Conservation (phyloP, 345 rosid genomes). For the Aegle marmelos region DNA sequence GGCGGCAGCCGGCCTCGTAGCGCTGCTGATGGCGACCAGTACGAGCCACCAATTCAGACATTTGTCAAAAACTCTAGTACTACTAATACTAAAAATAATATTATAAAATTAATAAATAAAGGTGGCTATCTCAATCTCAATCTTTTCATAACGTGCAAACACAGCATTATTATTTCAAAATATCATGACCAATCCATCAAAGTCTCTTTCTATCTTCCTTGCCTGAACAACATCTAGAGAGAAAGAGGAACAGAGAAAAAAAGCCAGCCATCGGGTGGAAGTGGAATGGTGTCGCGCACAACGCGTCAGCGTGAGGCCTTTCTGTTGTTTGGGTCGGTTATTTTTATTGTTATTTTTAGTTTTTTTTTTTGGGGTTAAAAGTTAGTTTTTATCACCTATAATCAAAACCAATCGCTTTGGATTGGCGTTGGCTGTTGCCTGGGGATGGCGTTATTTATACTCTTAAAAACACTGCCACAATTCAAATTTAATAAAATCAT, state of each 20-base stretch:
- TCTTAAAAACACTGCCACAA: too few species aligned
- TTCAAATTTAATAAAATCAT: too few species aligned
- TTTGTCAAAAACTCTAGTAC: slow-evolving; percentile 11
- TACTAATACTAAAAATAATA: too few species aligned
- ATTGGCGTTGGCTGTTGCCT: too few species aligned
- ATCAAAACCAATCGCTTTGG: too few species aligned
- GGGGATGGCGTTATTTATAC: too few species aligned
- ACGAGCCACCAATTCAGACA: slow-evolving; percentile 97
- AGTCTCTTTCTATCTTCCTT: neutral
- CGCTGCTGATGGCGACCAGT: slow-evolving; percentile 99
- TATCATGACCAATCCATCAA: neutral
- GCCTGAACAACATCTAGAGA: neutral
- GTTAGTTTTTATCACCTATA: too few species aligned
- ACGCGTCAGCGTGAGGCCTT: too few species aligned
- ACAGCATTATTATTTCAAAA: neutral
- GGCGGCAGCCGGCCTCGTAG: slow-evolving; percentile 88
- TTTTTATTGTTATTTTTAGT: too few species aligned
- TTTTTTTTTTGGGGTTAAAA: too few species aligned
- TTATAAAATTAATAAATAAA: too few species aligned
- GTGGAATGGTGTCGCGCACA: neutral
- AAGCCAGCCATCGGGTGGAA: neutral
- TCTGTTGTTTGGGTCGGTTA: too few species aligned
- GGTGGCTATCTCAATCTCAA: neutral
- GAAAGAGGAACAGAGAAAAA: neutral
- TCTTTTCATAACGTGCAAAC: neutral